Conservation (phyloP, 768 basidiomycete genomes). For the Auriscalpium vulgare region DNA sequence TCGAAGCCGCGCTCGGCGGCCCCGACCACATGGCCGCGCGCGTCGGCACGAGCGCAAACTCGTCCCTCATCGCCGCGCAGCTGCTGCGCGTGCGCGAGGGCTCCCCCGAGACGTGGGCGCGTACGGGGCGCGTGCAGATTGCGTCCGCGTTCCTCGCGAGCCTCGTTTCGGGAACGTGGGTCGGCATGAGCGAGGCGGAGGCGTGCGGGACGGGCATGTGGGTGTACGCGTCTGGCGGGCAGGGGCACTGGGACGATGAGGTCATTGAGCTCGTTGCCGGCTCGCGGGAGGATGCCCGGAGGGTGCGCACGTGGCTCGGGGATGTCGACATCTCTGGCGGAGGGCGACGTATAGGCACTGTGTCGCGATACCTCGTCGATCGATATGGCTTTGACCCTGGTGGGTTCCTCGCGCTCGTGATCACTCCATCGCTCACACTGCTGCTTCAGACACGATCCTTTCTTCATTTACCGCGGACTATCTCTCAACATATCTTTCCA, state of each 20-base stretch:
- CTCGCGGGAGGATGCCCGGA: conserved; percentile 60
- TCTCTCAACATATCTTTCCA: conserved; percentile 69
- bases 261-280: conserved; percentile 75
- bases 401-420: conserved; percentile 20
- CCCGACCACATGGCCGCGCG: conserved; percentile 71
- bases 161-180: conserved; percentile 63
- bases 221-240: conserved; percentile 39
- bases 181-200: conserved; percentile 65
- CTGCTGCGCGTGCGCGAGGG: conserved; percentile 71
- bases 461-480: conserved; percentile 73
- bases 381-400: conserved; percentile 77
- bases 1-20: conserved; percentile 71
- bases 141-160: conserved; percentile 70
- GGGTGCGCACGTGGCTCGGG: conserved; percentile 75
- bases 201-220: conserved; percentile 76
- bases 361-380: conserved; percentile 71
- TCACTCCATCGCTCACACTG: background rate
- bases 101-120: conserved; percentile 73
- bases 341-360: conserved; percentile 51
- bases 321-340: conserved; percentile 68
- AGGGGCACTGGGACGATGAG: conserved; percentile 70
- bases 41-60: conserved; percentile 64
- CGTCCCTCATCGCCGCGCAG: conserved; percentile 68
- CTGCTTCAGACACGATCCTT: conserved; percentile 52
- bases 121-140: conserved; percentile 72